These are phyloP conservation scores for Lactuca sativa DNA, from an alignment of 129 eudicot species.

Conservation along the genomic window DNA sequence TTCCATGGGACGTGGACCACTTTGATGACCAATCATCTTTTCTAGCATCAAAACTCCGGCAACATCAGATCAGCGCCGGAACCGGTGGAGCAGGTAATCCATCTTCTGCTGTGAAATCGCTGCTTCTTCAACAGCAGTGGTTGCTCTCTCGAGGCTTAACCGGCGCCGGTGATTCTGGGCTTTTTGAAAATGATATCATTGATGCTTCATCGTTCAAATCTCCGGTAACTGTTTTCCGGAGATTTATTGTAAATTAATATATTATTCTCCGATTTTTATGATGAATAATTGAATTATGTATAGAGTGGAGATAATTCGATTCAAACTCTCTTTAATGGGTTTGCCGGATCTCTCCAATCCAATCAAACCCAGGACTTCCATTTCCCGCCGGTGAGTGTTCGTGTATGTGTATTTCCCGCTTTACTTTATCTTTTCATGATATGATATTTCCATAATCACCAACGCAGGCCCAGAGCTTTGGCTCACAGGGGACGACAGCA, in stretches of 20 bases:
- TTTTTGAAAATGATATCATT: constrained; percentile 25
- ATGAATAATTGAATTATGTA: constrained; percentile 6
- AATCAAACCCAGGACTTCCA: constrained; percentile 56
- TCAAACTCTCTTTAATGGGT: constrained; percentile 60
- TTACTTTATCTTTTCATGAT: neutral
- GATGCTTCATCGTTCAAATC: constrained; percentile 37
- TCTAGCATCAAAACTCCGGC: constrained; percentile 56
- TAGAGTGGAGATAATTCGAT: constrained; percentile 56
- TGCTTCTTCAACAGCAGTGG: constrained; percentile 70
- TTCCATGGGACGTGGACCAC: constrained; percentile 37
- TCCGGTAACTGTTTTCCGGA: constrained; percentile 30
- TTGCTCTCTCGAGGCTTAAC: constrained; percentile 47
- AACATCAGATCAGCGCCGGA: constrained; percentile 59
- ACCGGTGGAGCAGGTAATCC: constrained; percentile 22
- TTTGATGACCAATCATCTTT: constrained; percentile 47
- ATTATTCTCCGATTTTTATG: neutral
- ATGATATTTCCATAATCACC: neutral
- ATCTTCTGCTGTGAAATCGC: constrained; percentile 36
- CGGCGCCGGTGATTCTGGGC: constrained; percentile 20
- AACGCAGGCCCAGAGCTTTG: constrained; percentile 51
- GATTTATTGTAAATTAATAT: neutral
- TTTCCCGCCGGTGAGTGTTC: constrained; percentile 39
- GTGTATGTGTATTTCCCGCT: neutral
- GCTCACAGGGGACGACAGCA: constrained; percentile 24
- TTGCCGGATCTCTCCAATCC: constrained; percentile 49